These are phyloP conservation scores for Fagopyrum tataricum DNA, from an alignment of 148 eudicot species.

Conservation along the genomic window DNA sequence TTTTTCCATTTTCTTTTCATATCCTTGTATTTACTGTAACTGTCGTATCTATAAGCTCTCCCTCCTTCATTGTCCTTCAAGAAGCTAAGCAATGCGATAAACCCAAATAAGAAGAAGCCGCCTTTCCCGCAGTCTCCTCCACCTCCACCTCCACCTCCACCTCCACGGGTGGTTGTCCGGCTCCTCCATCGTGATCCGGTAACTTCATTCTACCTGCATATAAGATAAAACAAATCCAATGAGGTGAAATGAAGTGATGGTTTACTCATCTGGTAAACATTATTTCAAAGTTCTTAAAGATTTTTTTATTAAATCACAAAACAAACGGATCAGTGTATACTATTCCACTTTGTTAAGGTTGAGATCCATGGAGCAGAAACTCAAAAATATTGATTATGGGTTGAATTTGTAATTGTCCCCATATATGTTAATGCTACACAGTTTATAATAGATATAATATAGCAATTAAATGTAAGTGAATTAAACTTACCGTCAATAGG, in stretches of 20 bases:
- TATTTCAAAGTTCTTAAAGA: not conserved
- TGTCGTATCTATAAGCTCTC: too few species aligned
- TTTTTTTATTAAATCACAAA: too few species aligned
- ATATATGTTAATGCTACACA: not conserved
- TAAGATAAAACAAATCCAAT: not conserved
- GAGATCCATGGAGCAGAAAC: not conserved
- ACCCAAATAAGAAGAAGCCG: slow-evolving; percentile 49
- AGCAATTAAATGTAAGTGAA: not conserved
- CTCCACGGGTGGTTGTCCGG: slow-evolving; percentile 32
- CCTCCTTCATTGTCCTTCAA: slow-evolving; percentile 46
- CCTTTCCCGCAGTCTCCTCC: slow-evolving; percentile 47
- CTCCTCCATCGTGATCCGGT: slow-evolving; percentile 54
- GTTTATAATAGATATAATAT: not conserved
- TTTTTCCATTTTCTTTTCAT: slow-evolving; percentile 3
- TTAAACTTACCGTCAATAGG: slow-evolving; percentile 36
- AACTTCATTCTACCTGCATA: slow-evolving; percentile 32
- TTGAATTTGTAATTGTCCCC: too few species aligned
- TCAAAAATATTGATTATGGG: too few species aligned
- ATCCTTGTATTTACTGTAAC: slow-evolving; percentile 6
- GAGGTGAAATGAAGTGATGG: too few species aligned
- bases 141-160: slow-evolving; percentile 50
- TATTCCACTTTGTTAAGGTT: not conserved
- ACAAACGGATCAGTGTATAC: not conserved
- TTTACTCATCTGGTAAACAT: too few species aligned
- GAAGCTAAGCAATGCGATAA: slow-evolving; percentile 47